Evolutionary conservation across 2,329 filamentous ascomycete species (phyloP).

Genomic region (Aspergillus nomiae): DNA sequence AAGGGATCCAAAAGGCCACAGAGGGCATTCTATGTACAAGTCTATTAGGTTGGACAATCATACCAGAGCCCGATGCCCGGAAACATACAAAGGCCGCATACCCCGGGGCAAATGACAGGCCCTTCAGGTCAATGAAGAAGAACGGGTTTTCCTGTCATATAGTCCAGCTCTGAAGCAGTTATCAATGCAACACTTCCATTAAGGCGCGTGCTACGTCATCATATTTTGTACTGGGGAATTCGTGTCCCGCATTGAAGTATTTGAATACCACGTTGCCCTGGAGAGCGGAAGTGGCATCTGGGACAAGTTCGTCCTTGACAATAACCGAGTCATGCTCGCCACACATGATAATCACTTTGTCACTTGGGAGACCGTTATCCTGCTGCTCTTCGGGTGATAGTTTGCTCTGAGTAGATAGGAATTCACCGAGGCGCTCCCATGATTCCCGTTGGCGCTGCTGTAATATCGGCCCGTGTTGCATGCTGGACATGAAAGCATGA

Average conservation of each 20-base stretch:
- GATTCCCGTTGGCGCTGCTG: constrained; percentile 57
- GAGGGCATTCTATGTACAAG: constrained; percentile 11
- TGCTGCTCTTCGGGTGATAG: constrained; percentile 27
- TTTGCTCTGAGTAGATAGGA: constrained; percentile 49
- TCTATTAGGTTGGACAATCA: constrained; percentile 11
- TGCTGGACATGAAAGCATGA: constrained; percentile 68
- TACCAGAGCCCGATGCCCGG: background rate
- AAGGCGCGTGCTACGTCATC: constrained; percentile 60
- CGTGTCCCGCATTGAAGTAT: constrained; percentile 66
- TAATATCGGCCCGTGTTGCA: constrained; percentile 70
- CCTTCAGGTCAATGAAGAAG: background rate
- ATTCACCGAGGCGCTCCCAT: constrained; percentile 60
- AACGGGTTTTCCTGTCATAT: background rate
- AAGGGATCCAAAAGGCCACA: background rate
- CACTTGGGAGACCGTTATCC: constrained; percentile 37
- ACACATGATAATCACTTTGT: constrained; percentile 65
- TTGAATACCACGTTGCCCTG: constrained; percentile 61
- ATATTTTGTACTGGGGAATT: constrained; percentile 66
- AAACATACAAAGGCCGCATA: background rate
- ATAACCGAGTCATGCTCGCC: constrained; percentile 69
- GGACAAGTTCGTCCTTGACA: constrained; percentile 62
- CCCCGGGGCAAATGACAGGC: background rate
- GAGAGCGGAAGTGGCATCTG: constrained; percentile 61
- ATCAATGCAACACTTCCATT: constrained; percentile 35
- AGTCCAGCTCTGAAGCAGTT: background rate